Evolutionary conservation across 176 grass and related monocot species (phyloP).

Genomic region (Avena sativa): DNA sequence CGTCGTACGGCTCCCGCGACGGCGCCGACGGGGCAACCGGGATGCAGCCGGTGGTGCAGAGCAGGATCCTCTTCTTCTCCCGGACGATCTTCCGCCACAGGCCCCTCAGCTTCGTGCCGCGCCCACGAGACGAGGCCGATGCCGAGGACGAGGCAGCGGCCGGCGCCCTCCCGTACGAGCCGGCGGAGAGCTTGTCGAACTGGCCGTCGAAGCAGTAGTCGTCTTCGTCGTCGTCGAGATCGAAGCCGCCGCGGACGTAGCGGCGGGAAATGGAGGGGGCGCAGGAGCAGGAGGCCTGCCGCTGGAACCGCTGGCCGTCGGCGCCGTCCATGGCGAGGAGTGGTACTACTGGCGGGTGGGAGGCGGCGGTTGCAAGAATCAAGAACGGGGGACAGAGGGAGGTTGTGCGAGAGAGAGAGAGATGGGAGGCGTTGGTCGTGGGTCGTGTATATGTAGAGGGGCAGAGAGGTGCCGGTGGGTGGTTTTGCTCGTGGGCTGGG

Average conservation of each 20-base stretch:
- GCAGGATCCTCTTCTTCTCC: constrained; percentile 69
- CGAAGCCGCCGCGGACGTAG: constrained; percentile 55
- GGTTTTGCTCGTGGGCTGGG: constrained; percentile 17
- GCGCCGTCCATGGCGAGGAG: constrained; percentile 55
- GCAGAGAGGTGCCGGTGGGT: constrained; percentile 30
- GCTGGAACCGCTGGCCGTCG: constrained; percentile 60
- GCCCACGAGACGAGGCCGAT: background rate
- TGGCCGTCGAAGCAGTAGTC: constrained; percentile 1
- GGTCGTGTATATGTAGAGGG: constrained; percentile 39
- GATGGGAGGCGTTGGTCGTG: constrained; percentile 25
- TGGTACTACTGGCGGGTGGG: background rate
- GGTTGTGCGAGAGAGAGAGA: background rate
- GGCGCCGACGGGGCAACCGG: constrained; percentile 25
- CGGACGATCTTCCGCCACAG: constrained; percentile 73
- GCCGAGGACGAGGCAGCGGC: background rate
- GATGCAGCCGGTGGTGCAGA: constrained; percentile 61
- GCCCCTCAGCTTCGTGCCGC: constrained; percentile 44
- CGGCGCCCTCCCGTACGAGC: background rate
- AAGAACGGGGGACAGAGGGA: constrained; percentile 3
- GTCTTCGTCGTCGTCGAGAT: constrained; percentile 32
- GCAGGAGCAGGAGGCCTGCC: constrained; percentile 74
- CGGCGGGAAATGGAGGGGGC: constrained; percentile 50
- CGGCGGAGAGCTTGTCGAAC: constrained; percentile 26
- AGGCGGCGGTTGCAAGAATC: background rate
- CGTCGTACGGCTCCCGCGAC: constrained; percentile 70